Conservation (phyloP, 78 protist genomes). For the Dictyostelium capitatum region DNA sequence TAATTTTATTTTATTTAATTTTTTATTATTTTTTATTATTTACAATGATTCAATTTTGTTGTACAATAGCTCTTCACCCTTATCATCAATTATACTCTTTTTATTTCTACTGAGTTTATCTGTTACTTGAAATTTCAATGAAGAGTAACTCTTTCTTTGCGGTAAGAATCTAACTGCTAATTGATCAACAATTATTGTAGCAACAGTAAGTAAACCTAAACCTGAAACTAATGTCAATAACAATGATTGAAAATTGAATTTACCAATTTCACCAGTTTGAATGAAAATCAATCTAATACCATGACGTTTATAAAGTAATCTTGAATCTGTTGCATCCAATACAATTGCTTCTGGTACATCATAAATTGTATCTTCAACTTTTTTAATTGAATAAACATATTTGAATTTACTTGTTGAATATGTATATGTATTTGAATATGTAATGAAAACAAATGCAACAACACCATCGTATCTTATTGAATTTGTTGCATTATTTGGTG, state of each 20-base stretch:
- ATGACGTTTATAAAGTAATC: slow-evolving; percentile 55
- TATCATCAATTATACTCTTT: not conserved
- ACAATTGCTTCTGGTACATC: slow-evolving; percentile 32
- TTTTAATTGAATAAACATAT: slow-evolving; percentile 22
- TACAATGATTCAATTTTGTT: not conserved
- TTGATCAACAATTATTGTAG: slow-evolving; percentile 44
- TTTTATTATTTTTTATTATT: too few species aligned
- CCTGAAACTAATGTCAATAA: slow-evolving; percentile 43
- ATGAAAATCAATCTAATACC: slow-evolving; percentile 64
- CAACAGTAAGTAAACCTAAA: slow-evolving; percentile 35
- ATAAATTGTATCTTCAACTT: slow-evolving; percentile 21
- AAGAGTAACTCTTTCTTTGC: slow-evolving; percentile 33
- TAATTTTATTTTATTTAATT: too few species aligned
- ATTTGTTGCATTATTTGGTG: slow-evolving; percentile 19
- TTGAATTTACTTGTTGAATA: slow-evolving; percentile 2
- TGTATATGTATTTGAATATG: slow-evolving; percentile 57
- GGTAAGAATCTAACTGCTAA: slow-evolving; percentile 41
- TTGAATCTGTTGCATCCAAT: not conserved
- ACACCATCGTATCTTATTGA: slow-evolving; percentile 65
- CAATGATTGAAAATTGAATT: slow-evolving; percentile 62
- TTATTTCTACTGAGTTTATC: not conserved
- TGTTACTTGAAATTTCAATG: slow-evolving; percentile 36
- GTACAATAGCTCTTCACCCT: slow-evolving; percentile 20
- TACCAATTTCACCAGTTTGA: slow-evolving; percentile 75
- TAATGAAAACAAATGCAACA: slow-evolving; percentile 41